Evolutionary conservation across 2,329 filamentous ascomycete genomes (phyloP), one percentile per base, ranked within the genome.

Genomic region (Beauveria brongniartii): DNA sequence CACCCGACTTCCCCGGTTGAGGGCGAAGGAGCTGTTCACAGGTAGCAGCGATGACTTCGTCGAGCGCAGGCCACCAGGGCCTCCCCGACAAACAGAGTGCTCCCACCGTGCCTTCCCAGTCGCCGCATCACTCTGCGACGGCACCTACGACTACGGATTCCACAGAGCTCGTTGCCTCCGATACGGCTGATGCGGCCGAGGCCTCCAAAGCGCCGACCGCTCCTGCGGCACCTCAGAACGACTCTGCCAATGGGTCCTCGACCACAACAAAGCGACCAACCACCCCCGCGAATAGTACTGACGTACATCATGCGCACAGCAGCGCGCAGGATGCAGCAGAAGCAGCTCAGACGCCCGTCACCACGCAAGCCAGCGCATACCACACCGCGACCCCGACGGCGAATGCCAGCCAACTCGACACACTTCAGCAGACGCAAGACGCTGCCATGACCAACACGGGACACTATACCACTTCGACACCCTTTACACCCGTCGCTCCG

Each of bases 41-140:
- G 69, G 70, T 72, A 78, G 75, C 73, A 83, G 81, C 80, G 80
- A 83, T 84, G 81, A 82, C 79, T 82, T 84, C 81, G 81, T 82
- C 80, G 70, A 75, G 75, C 72, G 75, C 73, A 73, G 73, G 46
- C 44, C 53, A 56, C 37, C 57, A 48, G 14, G 61, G 62, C 62
- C 63, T 62, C 34, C 53, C 56, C 40, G 62, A 59, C 54, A 57
- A 55, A 55, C 37, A 53, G 7, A 51, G 55, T 47, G 53, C 58
- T 55, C 40, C 55, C 46, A 26, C 41, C n/a, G 53, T 56, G 8
- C 55, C 52, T 40, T 40, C 46, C 55, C 59, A 59, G 50, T 52
- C 28, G 53, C 59, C 63, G 61, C 62, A 30, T 64, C 47, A 55
- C 59, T 57, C 66, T 63, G 63, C 64, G 64, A 65, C 61, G 59